Evolutionary conservation across 805 yeast species (phyloP), one percentile per base, ranked within the genome.

Genomic region (Barnettozyma californica): DNA sequence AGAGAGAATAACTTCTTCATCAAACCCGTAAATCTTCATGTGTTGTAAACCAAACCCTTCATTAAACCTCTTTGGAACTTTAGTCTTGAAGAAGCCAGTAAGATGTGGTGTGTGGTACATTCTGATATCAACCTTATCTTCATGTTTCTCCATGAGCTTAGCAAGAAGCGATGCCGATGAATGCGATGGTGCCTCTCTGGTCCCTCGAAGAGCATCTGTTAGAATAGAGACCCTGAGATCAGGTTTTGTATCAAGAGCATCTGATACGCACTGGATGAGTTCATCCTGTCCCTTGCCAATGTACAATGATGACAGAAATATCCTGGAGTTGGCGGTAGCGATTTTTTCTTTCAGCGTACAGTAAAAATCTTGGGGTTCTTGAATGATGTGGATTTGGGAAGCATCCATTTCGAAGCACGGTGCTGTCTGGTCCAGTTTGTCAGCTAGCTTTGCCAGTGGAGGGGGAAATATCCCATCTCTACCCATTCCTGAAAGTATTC

Each of bases 11-110:
- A 94, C 80, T 61, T 91, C 96, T 59, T 89, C 81, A 64, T 94
- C 99, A 59, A 91, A 82, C 1, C 99, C 99, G 64, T 94, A 94
- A 26, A 94, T 76, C 64, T 94, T 94, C 98, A 94, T 94, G 63
- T 94, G 99, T 65, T 94, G 99, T 45, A 94, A 74, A 0, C 99
- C 99, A 57, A 77, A 73, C 4, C 95, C 91, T 68, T 94, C 99
- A 65, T 91, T 90, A 53, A 92, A 73, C 53, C 99, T 75, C 50
- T 77, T 83, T 0, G 99, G 99, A 3, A 89, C 74, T 40, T 86
- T 41, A 9, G 68, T 55, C 60, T 83, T 81, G 48, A 78, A 76
- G 50, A 87, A 60, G 0, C 95, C 95, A 36, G 76, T 69, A 55
- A 87, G 74, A 53, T 84, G 83, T 0, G 99, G 99, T 0, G 99